Evolutionary conservation across 2,329 filamentous ascomycete genomes (phyloP), one percentile per base, ranked within the genome.

Genomic region (Colletotrichum sansevieriae): DNA sequence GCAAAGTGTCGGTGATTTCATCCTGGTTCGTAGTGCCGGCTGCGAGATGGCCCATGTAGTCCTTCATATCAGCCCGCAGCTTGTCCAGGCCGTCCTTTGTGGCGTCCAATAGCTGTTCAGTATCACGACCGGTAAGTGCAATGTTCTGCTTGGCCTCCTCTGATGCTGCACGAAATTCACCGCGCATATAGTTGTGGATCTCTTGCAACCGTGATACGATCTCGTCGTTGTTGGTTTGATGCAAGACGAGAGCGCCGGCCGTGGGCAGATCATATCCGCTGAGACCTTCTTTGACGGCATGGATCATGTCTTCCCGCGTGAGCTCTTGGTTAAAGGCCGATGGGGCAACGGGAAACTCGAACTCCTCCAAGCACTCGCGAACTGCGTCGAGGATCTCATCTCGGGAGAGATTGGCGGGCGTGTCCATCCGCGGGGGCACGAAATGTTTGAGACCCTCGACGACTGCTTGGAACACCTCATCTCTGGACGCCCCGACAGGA

Each of bases 301-400:
- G 83, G 22, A 91, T 77, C 80, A 92, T 85, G 70, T 91, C 89
- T 29, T 91, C 86, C 44, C 84, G 83, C 0, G 86, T 88, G 37
- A 90, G 76, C n/a, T 87, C 85, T 33, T 80, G 81, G 8, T 83
- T 83, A 22, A 84, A 77, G 33, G 86, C 85, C 12, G 87, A 85
- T 1, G 87, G 84, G 3, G 88, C 86, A 22, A 90, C 83, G 1
- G 91, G 90, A 72, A 92, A 92, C 75, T 95, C 93, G 72, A 96
- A 92, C 72, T 94, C 92, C 72, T 97, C 93, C 4, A 98, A 83
- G 70, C 93, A 97, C 77, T 97, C 93, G 29, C 92, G 89, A 22
- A 98, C 92, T 3, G 92, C 92, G 57, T 91, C 88, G 4, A 97
- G 86, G 22, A 98, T 90, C 74, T 97, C 95, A 59, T 97, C 93